Percentiles rank a stretch among this genome's conserved stretches.
Evolutionary conservation across 129 eudicot genomes (phyloP).

Genomic region (Deinandra increscens): DNA sequence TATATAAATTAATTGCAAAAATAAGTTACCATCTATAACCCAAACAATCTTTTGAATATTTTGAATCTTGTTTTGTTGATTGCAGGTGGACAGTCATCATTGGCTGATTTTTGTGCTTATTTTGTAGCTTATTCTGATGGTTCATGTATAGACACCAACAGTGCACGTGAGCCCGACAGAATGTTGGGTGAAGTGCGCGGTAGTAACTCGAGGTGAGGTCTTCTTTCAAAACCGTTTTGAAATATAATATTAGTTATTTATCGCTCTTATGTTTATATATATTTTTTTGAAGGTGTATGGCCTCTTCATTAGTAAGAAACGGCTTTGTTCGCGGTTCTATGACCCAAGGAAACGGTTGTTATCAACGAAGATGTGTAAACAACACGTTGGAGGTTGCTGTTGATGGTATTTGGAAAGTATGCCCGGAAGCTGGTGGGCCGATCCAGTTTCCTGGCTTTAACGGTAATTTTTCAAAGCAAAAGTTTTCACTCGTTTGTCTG

Average conservation of each 20-base stretch:
- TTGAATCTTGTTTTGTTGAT: constrained; percentile 8
- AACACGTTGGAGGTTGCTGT: constrained; percentile 88
- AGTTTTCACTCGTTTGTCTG: not conserved
- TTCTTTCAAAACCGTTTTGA: not conserved
- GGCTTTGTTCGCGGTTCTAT: constrained; percentile 93
- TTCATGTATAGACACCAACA: constrained; percentile 76
- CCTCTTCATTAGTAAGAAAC: constrained; percentile 79
- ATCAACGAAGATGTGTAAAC: constrained; percentile 83
- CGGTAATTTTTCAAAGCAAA: constrained; percentile 40
- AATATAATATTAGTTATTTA: not conserved
- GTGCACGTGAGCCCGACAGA: constrained; percentile 87
- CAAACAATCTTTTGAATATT: not conserved
- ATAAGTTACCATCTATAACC: not conserved
- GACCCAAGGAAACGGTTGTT: constrained; percentile 97
- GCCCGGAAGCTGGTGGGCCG: constrained; percentile 88
- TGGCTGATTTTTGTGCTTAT: constrained; percentile 96
- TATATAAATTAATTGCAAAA: not conserved
- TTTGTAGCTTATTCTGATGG: constrained; percentile 95
- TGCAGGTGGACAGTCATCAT: constrained; percentile 94
- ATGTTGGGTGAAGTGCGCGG: constrained; percentile 98
- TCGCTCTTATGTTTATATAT: no score
- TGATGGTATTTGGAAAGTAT: constrained; percentile 79
- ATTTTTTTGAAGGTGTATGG: constrained; percentile 68
- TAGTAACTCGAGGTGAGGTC: constrained; percentile 66
- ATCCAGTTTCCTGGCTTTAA: constrained; percentile 85